Conservation (phyloP, 768 basidiomycete species). For the Coprinellus aureogranulatus region DNA sequence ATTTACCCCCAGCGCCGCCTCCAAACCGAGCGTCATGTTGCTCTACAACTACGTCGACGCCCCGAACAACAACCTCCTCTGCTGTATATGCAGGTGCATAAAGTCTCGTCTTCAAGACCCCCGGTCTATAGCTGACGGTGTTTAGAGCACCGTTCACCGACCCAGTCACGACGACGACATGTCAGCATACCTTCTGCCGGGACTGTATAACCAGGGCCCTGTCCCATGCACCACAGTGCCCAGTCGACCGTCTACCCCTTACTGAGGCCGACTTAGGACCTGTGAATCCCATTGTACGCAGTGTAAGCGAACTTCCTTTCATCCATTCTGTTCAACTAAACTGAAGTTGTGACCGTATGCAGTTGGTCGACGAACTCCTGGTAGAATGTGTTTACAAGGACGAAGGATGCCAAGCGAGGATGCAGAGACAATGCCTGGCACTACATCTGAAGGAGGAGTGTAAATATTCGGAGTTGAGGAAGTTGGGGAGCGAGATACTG, state of each 20-base stretch:
- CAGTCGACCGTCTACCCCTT: constrained; percentile 77
- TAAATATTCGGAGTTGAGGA: constrained; percentile 27
- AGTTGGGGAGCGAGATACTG: neutral
- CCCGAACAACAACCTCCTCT: constrained; percentile 61
- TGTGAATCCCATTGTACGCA: constrained; percentile 74
- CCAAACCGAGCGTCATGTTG: constrained; percentile 24
- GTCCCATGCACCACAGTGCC: constrained; percentile 67
- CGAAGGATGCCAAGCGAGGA: constrained; percentile 60
- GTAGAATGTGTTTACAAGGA: constrained; percentile 66
- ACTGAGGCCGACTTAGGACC: constrained; percentile 54
- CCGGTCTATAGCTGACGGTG: neutral
- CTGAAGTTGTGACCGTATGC: constrained; percentile 3
- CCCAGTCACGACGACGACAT: constrained; percentile 68
- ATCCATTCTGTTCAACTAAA: neutral
- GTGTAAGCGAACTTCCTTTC: constrained; percentile 43
- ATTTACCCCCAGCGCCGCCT: no score
- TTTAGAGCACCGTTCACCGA: constrained; percentile 68
- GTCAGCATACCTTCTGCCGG: constrained; percentile 84
- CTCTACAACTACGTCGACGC: constrained; percentile 58
- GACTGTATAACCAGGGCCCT: constrained; percentile 77
- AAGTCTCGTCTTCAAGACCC: neutral
- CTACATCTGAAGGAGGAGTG: constrained; percentile 64
- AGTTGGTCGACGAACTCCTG: constrained; percentile 82
- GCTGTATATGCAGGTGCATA: constrained; percentile 20
- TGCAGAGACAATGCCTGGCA: constrained; percentile 65